phyloP scores from a whole-genome alignment of 2,329 filamentous ascomycete genomes.

The Chlorencoelia australis region DNA sequence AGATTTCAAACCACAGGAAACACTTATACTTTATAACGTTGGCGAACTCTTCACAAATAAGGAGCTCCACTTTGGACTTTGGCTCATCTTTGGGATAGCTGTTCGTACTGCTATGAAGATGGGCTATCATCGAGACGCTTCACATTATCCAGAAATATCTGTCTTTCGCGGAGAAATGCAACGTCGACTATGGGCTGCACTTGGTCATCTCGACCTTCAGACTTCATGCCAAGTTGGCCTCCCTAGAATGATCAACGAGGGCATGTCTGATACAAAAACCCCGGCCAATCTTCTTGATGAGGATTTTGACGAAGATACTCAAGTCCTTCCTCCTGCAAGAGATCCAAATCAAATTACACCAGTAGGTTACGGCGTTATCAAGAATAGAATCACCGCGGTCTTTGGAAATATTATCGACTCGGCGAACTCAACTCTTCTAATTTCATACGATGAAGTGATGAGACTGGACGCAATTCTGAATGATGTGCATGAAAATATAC shows the following conservation, averaged over 20 bases:
- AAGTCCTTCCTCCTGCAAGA: slow-evolving; percentile 43
- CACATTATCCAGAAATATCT: slow-evolving; percentile 36
- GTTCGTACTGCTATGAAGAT: slow-evolving; percentile 46
- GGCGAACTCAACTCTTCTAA: slow-evolving; percentile 38
- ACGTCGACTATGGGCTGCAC: slow-evolving; percentile 44
- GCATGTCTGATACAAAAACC: slow-evolving; percentile 50
- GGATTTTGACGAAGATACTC: slow-evolving; percentile 49
- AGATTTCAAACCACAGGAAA: no score
- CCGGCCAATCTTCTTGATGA: slow-evolving; percentile 55
- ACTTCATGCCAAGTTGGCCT: slow-evolving; percentile 59
- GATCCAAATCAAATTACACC: slow-evolving; percentile 46
- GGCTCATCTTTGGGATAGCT: slow-evolving; percentile 40
- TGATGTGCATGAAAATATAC: slow-evolving; percentile 35
- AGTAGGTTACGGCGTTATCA: slow-evolving; percentile 42
- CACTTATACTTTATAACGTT: slow-evolving; percentile 42
- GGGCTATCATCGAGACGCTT: slow-evolving; percentile 47
- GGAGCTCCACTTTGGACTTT: slow-evolving; percentile 43
- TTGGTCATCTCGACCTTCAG: slow-evolving; percentile 48
- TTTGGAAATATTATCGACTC: slow-evolving; percentile 43
- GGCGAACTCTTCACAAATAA: slow-evolving; percentile 41
- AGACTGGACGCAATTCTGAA: slow-evolving; percentile 37
- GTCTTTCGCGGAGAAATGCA: slow-evolving; percentile 52
- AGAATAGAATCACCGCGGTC: slow-evolving; percentile 36
- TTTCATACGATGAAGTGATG: slow-evolving; percentile 40
- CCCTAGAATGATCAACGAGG: slow-evolving; percentile 53